Base-by-base conservation (phyloP, 306 rosid genomes). In the Prunus mongolica region DNA sequence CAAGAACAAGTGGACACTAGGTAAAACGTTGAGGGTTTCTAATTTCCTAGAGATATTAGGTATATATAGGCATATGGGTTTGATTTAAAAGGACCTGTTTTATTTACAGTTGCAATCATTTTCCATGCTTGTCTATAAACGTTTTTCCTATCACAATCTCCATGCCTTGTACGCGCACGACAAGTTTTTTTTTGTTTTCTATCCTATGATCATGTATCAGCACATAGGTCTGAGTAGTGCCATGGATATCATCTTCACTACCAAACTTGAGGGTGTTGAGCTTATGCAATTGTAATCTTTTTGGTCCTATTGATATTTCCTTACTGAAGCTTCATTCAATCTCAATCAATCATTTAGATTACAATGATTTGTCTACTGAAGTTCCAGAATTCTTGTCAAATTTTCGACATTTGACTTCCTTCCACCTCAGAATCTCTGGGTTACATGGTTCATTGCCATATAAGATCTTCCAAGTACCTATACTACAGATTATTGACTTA, bases 361-460 rank as follows among this genome's bases (percentile, higher is more conserved):
- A 30, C 34, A 30, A 4, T 30, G 34, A 30, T 3, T 4, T 80
- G 9, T 16, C 25, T 6, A 1, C 72, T 24, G 27, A 41, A 22
- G 41, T 80, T 12, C 79, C 72, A 46, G n/a, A n/a, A n/a, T n/a
- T n/a, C 20, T 20, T 66, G 2, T 22, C 56, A 20, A 55, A 65
- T 22, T 38, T 22, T 0, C 2, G 44, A 32, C n/a, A 30, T 0
- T 67, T 75, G 22, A 75, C 20, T 0, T 25, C 12, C 12, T 52
- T 73, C 56, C 0, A 0, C 9, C 62, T 56, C 24, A 5, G 54
- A 3, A 3, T 2, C 19, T 73, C 46, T 22, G 11, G 24, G 12
- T 67, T 80, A 34, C 8, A 67, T 34, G 79, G 75, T 45, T 30
- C 34, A 30, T 30, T 30, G 34, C 34, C 34, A 4, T 4, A 30